Evolutionary conservation across 2,329 filamentous ascomycete species (phyloP).

Genomic region (Phyllachora maydis): DNA sequence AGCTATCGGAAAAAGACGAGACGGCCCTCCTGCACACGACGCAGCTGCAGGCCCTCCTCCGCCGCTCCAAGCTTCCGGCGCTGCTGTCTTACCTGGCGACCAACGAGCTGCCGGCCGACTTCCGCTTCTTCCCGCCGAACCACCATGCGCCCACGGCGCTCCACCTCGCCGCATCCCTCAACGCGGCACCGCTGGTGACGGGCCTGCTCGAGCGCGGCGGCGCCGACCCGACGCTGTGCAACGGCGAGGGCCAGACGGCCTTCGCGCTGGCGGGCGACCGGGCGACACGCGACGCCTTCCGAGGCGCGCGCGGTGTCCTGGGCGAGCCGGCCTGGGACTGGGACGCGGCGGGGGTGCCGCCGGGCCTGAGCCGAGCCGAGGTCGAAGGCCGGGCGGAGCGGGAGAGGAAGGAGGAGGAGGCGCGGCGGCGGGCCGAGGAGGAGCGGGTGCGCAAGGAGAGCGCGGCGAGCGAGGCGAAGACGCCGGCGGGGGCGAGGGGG

Average conservation of each 20-base stretch:
- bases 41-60: conserved; percentile 73
- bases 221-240: conserved; percentile 52
- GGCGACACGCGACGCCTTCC: conserved; percentile 74
- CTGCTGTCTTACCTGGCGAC: conserved; percentile 65
- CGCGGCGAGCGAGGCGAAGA: conserved; percentile 21
- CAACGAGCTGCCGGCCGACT: conserved; percentile 51
- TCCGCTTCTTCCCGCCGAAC: conserved; percentile 54
- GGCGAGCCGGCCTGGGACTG: conserved; percentile 64
- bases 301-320: conserved; percentile 64
- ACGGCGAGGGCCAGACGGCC: conserved; percentile 59
- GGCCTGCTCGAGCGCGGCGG: conserved; percentile 56
- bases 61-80: conserved; percentile 75
- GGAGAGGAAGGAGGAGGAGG: conserved; percentile 52
- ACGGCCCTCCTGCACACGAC: conserved; percentile 63
- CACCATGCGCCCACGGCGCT: conserved; percentile 68
- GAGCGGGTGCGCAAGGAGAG: conserved; percentile 41
- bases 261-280: conserved; percentile 81
- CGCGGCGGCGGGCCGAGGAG: conserved; percentile 53
- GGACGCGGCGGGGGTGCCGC: conserved; percentile 53
- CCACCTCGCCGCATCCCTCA: conserved; percentile 68
- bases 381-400: conserved; percentile 46
- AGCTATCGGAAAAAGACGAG: conserved; percentile 67
- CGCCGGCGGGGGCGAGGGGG: conserved; percentile 32
- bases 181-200: conserved; percentile 54
- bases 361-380: conserved; percentile 48